phyloP scores from a whole-genome alignment of 1,284 basidiomycete genomes.

The Leccinum solheimii region DNA sequence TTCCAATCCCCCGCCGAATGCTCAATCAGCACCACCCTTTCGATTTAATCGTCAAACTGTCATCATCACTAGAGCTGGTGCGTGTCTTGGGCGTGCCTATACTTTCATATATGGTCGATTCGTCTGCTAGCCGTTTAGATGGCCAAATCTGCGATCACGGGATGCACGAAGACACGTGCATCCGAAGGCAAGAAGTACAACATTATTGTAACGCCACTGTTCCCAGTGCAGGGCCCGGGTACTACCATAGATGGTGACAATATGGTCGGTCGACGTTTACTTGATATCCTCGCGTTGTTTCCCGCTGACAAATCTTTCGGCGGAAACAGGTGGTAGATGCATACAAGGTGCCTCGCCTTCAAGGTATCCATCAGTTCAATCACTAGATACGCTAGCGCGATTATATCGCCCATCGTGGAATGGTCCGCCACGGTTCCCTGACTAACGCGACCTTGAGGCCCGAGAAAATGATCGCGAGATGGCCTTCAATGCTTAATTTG shows the following conservation, averaged over 20 bases:
- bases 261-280: conserved; percentile 50
- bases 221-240: conserved; percentile 65
- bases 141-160: conserved; percentile 69
- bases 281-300: conserved; percentile 20
- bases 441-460: conserved; percentile 72
- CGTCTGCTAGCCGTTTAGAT: conserved; percentile 32
- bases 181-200: conserved; percentile 66
- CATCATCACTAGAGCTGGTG: conserved; percentile 61
- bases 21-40: conserved; percentile 71
- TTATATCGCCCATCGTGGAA: conserved; percentile 87
- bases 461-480: conserved; percentile 77
- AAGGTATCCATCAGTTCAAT: no score
- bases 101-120: not conserved
- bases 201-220: conserved; percentile 83
- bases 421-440: conserved; percentile 72
- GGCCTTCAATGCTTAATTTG: conserved; percentile 65
- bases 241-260: conserved; percentile 87
- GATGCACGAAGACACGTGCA: conserved; percentile 85
- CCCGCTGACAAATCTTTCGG: conserved; percentile 41
- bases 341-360: conserved; percentile 63
- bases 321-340: conserved; percentile 91
- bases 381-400: conserved; percentile 60
- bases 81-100: conserved; percentile 76
- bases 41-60: conserved; percentile 90
- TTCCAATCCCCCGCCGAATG: conserved; percentile 67